These are phyloP conservation scores for Vitis labrusca DNA, from an alignment of 164 flowering plant species.

Conservation along the genomic window DNA sequence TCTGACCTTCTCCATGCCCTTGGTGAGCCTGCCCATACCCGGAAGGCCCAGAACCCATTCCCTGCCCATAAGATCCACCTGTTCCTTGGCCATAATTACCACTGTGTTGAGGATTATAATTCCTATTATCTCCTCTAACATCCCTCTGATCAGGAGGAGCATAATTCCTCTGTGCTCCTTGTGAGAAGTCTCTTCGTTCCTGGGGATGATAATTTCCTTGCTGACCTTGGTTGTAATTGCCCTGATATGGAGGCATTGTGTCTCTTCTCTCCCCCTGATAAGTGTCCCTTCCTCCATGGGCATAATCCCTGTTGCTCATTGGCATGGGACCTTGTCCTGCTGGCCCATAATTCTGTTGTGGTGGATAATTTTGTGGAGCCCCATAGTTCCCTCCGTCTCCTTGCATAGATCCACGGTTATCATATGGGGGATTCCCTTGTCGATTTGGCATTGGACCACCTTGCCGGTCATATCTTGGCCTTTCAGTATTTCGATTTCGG, in stretches of 20 bases:
- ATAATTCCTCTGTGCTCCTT: conserved; percentile 30
- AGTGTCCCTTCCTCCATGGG: too few relatives aligned
- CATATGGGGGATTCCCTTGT: conserved; percentile 26
- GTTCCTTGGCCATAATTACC: conserved; percentile 29
- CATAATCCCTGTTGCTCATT: too few relatives aligned
- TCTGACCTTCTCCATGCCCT: conserved; percentile 25
- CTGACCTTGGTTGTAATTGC: conserved; percentile 30
- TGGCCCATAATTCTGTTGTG: conserved; percentile 33
- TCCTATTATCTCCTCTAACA: conserved; percentile 30
- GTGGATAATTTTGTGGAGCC: conserved; percentile 26
- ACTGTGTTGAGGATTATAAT: conserved; percentile 24
- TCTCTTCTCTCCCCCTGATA: conserved; percentile 33
- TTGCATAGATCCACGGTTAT: background rate
- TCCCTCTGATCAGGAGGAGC: conserved; percentile 30
- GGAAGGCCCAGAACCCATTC: conserved; percentile 11
- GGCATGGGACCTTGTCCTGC: conserved; percentile 11
- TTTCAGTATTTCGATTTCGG: conserved; percentile 36
- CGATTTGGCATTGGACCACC: conserved; percentile 31
- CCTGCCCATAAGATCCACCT: conserved; percentile 8
- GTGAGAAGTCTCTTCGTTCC: conserved; percentile 22
- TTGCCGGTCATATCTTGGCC: conserved; percentile 42
- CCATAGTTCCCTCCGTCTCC: conserved; percentile 9
- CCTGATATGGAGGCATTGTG: conserved; percentile 24
- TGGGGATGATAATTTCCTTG: conserved; percentile 28
- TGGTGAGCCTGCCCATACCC: conserved; percentile 25